Evolutionary conservation across 1,139 yeast genomes (phyloP), one percentile per base, ranked within the genome.

Genomic region (Pichiaceae sp.): DNA sequence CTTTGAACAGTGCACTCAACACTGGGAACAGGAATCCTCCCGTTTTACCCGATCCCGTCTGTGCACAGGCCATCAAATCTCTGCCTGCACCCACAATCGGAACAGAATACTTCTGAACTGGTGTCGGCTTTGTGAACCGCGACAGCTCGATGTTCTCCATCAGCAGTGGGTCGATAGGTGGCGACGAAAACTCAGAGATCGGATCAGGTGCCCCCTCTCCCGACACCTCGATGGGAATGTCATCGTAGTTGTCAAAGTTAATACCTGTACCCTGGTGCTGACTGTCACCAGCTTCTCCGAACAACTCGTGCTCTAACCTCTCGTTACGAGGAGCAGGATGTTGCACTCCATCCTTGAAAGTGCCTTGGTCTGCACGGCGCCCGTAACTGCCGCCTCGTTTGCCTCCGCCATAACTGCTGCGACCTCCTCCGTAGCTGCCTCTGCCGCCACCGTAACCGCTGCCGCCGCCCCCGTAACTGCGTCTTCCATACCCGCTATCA

Each of bases 11-110:
- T 67, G 89, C 91, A 34, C 95, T 83, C 53, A 91, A 74, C 42
- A 93, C 95, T 49, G 99, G 99, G 84, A 91, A 91, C 59, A 91
- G 72, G 75, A 91, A 91, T 49, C 98, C 99, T 73, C 98, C 97
- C 60, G 99, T 91, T 72, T 91, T 91, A 76, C 99, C 99, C 41
- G 97, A 89, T 84, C 93, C 97, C 53, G 98, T 91, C 72, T 91
- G 98, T 46, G 98, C 98, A 79, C 98, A 91, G 33, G 98, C 98
- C 98, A 91, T 91, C 68, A 91, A 78, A 66, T 91, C 99, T 70
- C 98, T 81, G 54, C 95, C 95, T 38, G 71, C 78, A 43, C 95
- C 87, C 50, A 93, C 95, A 54, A 93, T 91, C 48, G 99, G 98
- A 50, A 91, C 86, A 35, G 98, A 91, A 72, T 91, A 91, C 67